A percentile compares a stretch with the other conserved stretches of the same genome.
These are phyloP conservation scores for Zymoseptoria pseudotritici DNA, from an alignment of 2,329 filamentous ascomycete species.

Conservation along the genomic window DNA sequence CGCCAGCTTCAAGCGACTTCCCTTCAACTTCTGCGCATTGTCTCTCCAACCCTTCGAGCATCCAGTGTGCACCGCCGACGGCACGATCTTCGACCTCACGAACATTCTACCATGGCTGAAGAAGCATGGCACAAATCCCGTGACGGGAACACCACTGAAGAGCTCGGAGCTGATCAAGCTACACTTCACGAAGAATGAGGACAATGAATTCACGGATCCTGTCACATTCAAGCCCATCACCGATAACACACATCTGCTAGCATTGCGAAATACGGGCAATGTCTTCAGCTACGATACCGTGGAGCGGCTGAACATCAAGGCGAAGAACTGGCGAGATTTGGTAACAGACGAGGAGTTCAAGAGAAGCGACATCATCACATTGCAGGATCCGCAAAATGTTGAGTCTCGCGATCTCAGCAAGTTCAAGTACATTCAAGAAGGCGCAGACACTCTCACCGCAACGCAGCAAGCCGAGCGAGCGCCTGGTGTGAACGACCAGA, in stretches of 20 bases:
- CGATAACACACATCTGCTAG: conserved; percentile 95
- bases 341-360: conserved; percentile 81
- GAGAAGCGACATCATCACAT: conserved; percentile 85
- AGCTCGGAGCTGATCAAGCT: conserved; percentile 81
- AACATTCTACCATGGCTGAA: conserved; percentile 92
- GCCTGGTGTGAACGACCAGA: conserved; percentile 61
- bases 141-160: conserved; percentile 71
- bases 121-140: conserved; percentile 86
- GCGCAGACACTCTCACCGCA: conserved; percentile 57
- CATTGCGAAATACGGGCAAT: conserved; percentile 78
- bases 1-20: conserved; percentile 74
- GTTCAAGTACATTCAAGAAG: conserved; percentile 85
- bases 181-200: conserved; percentile 85
- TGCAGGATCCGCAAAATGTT: conserved; percentile 92
- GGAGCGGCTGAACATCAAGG: conserved; percentile 89
- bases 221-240: conserved; percentile 97
- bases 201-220: conserved; percentile 86
- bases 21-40: conserved; percentile 96
- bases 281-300: conserved; percentile 96
- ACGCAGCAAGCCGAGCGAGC: conserved; percentile 63
- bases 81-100: conserved; percentile 90
- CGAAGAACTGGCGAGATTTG: conserved; percentile 90
- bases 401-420: conserved; percentile 72
- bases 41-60: conserved; percentile 92
- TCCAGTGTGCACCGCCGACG: conserved; percentile 80